phyloP scores from a whole-genome alignment of 108 stramenopile species.

The Cyclostephanos invisitatus region DNA sequence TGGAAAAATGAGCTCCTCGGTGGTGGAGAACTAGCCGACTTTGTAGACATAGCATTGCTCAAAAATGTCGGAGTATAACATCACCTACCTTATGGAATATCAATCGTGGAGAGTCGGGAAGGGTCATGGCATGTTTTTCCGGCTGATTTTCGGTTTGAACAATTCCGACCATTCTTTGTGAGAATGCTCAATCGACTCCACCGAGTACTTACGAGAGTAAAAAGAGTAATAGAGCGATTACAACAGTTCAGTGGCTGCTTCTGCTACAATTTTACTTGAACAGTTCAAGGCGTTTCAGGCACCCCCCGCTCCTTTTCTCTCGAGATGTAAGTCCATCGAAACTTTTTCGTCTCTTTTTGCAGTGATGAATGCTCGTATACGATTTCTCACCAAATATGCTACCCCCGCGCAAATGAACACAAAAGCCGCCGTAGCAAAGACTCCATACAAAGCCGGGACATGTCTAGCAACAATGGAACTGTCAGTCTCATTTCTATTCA shows the following conservation, averaged over 20 bases:
- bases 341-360: constrained; percentile 20
- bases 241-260: background rate
- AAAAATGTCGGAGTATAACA: background rate
- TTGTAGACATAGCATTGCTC: background rate
- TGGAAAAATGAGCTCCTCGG: background rate
- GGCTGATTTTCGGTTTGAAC: background rate
- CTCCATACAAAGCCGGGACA: constrained; percentile 19
- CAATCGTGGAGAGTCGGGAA: background rate
- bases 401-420: constrained; percentile 45
- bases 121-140: background rate
- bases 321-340: background rate
- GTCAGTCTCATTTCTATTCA: constrained; percentile 25
- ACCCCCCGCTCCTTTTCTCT: background rate
- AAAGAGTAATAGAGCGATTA: background rate
- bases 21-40: background rate
- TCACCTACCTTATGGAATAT: too few species aligned
- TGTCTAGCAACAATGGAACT: constrained; percentile 6
- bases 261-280: background rate
- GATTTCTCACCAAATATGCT: constrained; percentile 41
- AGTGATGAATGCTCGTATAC: constrained; percentile 35
- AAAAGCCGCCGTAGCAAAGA: constrained; percentile 41
- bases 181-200: background rate
- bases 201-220: background rate
- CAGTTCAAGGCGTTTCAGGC: background rate
- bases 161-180: background rate